Conservation (phyloP, 2,329 filamentous ascomycete genomes). For the Scedosporium boydii region DNA sequence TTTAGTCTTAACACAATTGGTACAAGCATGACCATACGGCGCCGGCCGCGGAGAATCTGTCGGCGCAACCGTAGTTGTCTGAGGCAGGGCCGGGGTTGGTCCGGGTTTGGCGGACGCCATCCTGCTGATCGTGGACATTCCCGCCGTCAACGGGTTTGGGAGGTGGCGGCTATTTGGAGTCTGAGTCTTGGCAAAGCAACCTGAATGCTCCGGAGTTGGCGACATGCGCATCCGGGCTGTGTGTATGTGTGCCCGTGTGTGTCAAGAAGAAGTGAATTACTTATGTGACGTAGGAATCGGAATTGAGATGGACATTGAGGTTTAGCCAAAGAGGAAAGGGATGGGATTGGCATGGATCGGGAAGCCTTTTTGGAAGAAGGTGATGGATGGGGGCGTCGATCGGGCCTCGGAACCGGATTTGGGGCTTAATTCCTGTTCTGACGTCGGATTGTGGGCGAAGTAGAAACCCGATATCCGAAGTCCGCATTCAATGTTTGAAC, state of each 20-base stretch:
- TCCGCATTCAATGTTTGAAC: not conserved
- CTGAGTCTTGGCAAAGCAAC: not conserved
- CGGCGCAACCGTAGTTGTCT: not conserved
- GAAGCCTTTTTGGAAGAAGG: not conserved
- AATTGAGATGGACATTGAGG: not conserved
- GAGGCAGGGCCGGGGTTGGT: not conserved
- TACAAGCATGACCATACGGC: constrained; percentile 5
- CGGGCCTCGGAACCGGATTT: not conserved
- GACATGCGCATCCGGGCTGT: not conserved
- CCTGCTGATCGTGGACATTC: not conserved
- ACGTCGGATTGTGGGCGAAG: not conserved
- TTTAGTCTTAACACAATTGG: constrained; percentile 3
- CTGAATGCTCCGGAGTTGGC: not conserved
- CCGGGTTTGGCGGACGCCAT: not conserved
- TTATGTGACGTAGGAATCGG: not conserved
- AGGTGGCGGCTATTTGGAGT: not conserved
- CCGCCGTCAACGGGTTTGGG: not conserved
- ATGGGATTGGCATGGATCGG: not conserved
- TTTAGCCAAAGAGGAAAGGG: not conserved
- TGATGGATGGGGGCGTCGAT: not conserved
- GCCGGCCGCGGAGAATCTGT: not conserved
- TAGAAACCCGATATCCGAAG: not conserved
- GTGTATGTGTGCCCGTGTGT: not conserved
- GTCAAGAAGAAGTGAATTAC: not conserved
- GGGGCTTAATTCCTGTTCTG: not conserved